Base-by-base conservation (phyloP, 1,284 basidiomycete species). In the Meira nashicola region DNA sequence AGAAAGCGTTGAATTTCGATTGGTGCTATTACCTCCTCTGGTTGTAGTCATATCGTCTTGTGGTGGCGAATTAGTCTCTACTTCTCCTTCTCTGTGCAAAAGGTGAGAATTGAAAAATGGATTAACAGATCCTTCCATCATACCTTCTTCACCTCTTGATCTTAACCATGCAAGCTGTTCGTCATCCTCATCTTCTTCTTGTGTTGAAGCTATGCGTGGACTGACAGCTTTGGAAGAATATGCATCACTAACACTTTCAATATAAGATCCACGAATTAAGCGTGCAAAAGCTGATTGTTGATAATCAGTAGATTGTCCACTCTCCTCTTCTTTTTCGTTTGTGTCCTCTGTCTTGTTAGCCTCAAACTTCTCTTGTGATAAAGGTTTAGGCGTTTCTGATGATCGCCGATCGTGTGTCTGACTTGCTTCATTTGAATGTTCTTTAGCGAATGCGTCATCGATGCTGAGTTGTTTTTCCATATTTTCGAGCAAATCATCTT, bases 241-340 rank as follows among this genome's bases (percentile, higher is more conserved):
- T 11, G 40, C 55, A 14, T 47, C 55, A 43, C 55, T 46, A 14
- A 41, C 47, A 10, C 39, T 51, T 21, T 37, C 55, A 46, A 59
- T 56, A 1, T 28, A 48, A 37, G 44, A 21, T 39, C 55, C 58
- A 4, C 58, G 55, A 25, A 59, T 59, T 17, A 59, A 19, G 17
- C 58, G 39, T 14, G 8, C 14, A 23, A 59, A 44, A 14, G 53
- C 10, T 12, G 54, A 40, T n/a, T 47, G 52, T 10, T 23, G 15
- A 6, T 50, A 49, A 37, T 50, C 51, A 15, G 17, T 25, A 10
- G 25, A 21, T 15, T 33, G 38, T 17, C 15, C 39, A 48, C 23
- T 33, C 28, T 33, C 28, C 28, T 33, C 28, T 8, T 8, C 28
- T 33, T 33, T 33, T 4, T 33, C 28, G 28, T 33, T 33, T 33